A percentile compares a stretch with the other conserved stretches of the same genome.
Conservation (phyloP, 495 filamentous ascomycete species). For the Penicillium nucicola region DNA sequence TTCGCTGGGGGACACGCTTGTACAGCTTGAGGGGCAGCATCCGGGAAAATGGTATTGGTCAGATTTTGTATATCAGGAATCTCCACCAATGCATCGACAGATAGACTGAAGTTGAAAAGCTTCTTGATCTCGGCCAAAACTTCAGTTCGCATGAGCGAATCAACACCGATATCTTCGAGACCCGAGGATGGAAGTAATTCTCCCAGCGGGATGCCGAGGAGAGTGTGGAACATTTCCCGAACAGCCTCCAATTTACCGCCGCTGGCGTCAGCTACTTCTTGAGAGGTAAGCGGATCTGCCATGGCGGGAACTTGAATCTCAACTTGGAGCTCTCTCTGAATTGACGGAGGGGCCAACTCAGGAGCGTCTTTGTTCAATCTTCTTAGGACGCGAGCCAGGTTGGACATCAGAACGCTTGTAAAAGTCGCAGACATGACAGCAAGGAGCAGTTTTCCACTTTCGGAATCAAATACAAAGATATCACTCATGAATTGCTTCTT, state of each 20-base stretch:
- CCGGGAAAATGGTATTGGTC: neutral
- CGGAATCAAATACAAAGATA: neutral
- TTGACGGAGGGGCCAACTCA: neutral
- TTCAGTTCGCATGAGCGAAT: constrained; percentile 42
- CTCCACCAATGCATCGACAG: neutral
- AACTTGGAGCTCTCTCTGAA: neutral
- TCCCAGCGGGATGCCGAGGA: neutral
- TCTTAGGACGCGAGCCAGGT: neutral
- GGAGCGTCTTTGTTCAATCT: neutral
- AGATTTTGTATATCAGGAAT: neutral
- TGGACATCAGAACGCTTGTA: neutral
- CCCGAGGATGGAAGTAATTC: neutral
- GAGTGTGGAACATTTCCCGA: neutral
- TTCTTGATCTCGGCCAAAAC: constrained; percentile 33
- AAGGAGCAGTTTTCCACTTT: neutral
- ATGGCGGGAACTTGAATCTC: too few species aligned
- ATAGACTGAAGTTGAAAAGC: constrained; percentile 7
- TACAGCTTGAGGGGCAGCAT: neutral
- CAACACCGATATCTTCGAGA: constrained; percentile 33
- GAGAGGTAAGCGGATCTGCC: too few species aligned
- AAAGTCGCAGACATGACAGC: neutral
- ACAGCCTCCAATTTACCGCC: neutral
- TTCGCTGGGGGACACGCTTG: too few species aligned
- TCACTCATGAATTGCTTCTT: neutral
- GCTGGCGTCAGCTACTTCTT: too few species aligned